phyloP scores from a whole-genome alignment of 441 rosid genomes.

The Gossypium gossypioides region DNA sequence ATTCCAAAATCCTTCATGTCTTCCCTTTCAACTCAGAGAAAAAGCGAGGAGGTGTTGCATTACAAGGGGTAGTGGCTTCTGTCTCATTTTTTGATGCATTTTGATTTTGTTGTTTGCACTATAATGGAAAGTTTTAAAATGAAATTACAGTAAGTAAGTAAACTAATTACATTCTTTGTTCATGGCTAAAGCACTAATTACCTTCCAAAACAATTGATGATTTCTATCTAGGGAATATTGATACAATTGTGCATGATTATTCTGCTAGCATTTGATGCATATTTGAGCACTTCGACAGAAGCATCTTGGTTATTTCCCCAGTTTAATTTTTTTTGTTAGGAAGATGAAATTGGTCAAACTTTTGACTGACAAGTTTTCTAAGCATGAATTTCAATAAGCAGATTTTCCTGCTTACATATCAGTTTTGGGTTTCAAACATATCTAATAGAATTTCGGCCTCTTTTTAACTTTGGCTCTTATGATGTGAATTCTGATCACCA shows the following conservation, averaged over 20 bases:
- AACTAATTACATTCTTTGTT: background rate
- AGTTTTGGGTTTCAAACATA: background rate
- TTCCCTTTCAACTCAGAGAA: constrained; percentile 94
- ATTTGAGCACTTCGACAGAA: constrained; percentile 1
- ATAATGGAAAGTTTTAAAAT: background rate
- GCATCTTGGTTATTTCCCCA: background rate
- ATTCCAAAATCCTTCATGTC: constrained; percentile 66
- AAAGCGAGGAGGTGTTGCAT: constrained; percentile 94
- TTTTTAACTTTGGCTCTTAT: background rate
- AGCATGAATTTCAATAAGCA: background rate
- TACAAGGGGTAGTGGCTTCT: constrained; percentile 43
- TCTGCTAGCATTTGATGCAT: background rate
- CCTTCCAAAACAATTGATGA: background rate
- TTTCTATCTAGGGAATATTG: background rate
- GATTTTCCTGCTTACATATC: background rate
- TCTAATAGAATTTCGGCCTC: background rate
- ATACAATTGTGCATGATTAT: background rate
- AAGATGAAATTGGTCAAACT: background rate
- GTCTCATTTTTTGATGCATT: constrained; percentile 15
- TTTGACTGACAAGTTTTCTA: background rate
- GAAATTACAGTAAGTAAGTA: background rate
- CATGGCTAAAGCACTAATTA: background rate
- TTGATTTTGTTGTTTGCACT: background rate
- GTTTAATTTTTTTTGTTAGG: background rate
- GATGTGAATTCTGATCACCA: background rate